These are phyloP conservation scores for Bonia amplexicaulis DNA, from an alignment of 176 grass and related monocot species.

Conservation along the genomic window DNA sequence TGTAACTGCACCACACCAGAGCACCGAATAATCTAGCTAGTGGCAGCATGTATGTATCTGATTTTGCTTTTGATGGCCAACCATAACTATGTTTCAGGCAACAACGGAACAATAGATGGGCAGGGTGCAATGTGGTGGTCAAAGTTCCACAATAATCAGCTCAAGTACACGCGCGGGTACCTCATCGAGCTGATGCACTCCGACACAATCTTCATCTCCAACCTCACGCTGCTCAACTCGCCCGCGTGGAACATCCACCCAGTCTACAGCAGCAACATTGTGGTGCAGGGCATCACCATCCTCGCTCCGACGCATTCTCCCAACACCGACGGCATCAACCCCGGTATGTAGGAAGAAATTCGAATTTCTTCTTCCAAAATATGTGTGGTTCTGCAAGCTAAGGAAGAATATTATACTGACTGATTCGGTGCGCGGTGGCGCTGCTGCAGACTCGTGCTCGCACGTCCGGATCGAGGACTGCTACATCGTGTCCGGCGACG, in stretches of 20 bases:
- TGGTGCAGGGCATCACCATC: slow-evolving; percentile 70
- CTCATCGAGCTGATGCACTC: slow-evolving; percentile 77
- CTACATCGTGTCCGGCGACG: slow-evolving; percentile 92
- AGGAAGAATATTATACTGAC: neutral
- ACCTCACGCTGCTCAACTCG: slow-evolving; percentile 79
- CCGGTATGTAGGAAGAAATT: neutral
- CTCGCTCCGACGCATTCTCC: slow-evolving; percentile 69
- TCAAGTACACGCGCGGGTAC: slow-evolving; percentile 89
- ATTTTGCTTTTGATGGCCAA: neutral
- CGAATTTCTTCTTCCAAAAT: too few species aligned
- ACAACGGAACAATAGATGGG: slow-evolving; percentile 89
- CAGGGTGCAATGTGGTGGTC: slow-evolving; percentile 88
- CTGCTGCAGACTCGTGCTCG: slow-evolving; percentile 60
- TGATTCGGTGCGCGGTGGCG: neutral
- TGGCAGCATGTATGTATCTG: neutral
- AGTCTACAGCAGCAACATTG: slow-evolving; percentile 84
- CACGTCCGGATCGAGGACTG: slow-evolving; percentile 91
- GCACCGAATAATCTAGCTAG: neutral
- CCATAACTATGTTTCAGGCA: slow-evolving; percentile 15
- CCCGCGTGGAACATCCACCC: slow-evolving; percentile 96
- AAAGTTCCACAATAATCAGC: slow-evolving; percentile 66
- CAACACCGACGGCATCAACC: slow-evolving; percentile 97
- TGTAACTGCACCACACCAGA: neutral
- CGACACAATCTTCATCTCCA: slow-evolving; percentile 66
- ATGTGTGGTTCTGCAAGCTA: too few species aligned